Evolutionary conservation across 768 basidiomycete genomes (phyloP), one percentile per base, ranked within the genome.

Genomic region (Russula sp.): DNA sequence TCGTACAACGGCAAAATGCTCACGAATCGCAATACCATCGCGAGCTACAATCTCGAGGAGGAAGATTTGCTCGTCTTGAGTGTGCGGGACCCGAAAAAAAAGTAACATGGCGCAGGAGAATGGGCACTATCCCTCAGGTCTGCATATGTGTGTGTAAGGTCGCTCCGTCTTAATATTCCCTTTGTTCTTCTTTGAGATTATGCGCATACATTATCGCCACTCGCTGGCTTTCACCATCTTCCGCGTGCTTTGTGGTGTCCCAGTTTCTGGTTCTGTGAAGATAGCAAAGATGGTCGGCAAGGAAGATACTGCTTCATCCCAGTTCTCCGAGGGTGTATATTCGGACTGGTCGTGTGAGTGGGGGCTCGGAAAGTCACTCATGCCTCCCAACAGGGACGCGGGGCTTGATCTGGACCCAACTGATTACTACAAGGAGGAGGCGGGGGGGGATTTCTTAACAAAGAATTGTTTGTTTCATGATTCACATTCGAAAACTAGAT

Each of bases 41-140:
- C 92, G 29, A 81, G 78, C 65, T 88, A 90, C 69, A 98, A 98
- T 72, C 71, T 98, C 66, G 93, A 95, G 73, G 92, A 96, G 66
- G 94, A 94, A 69, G 95, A 98, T 72, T 63, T 84, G 56, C 73
- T 98, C 20, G 81, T 86, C 16, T 78, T 97, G 68, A 88, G 82
- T 58, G 78, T 98, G 38, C 83, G 88, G 60, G 87, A 89, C 57
- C 74, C 77, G 63, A 90, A 83, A 78, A 93, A 88, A 77, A 89
- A 83, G 76, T 71, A 70, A 61, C 16, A 14, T 9, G n/a, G 3
- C 20, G 43, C 18, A 16, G 34, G 29, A 7, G 39, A 35, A 25
- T 43, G 25, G 32, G 7, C 10, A 14, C 0, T 13, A 32, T n/a
- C 32, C 25, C 16, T 32, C 51, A 2, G 25, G 43, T 29, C 43